Evolutionary conservation across 192 early-diverging fungal species (phyloP).

Genomic region (Coemansia umbellata): DNA sequence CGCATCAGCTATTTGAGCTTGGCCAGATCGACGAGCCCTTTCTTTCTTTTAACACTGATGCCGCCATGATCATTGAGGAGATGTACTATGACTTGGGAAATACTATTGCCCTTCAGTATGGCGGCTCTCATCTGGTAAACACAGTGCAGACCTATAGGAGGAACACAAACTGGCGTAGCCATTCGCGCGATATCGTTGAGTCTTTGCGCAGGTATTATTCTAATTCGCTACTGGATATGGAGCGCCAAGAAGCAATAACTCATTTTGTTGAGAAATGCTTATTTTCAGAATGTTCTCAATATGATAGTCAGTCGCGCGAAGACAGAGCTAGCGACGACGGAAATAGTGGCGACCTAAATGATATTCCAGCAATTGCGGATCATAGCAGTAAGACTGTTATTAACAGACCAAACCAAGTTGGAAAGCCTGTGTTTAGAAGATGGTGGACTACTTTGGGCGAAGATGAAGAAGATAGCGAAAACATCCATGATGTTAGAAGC

Average conservation of each 20-base stretch:
- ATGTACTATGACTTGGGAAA: conserved; percentile 99
- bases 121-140: conserved; percentile 96
- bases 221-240: conserved; percentile 93
- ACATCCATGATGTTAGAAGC: not conserved
- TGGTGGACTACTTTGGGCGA: conserved; percentile 43
- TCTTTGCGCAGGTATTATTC: conserved; percentile 86
- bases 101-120: conserved; percentile 93
- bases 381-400: not conserved
- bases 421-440: conserved; percentile 28
- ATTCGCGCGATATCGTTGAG: conserved; percentile 96
- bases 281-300: conserved; percentile 17
- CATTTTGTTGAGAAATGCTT: conserved; percentile 62
- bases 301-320: not conserved
- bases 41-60: conserved; percentile 91
- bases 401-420: conserved; percentile 33
- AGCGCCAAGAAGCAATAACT: conserved; percentile 96
- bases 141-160: conserved; percentile 97
- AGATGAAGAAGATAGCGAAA: not conserved
- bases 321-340: not conserved
- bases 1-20: conserved; percentile 86
- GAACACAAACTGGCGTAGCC: conserved; percentile 90
- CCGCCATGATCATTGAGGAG: conserved; percentile 85
- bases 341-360: not conserved
- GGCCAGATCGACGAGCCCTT: conserved; percentile 74
- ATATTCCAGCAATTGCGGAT: not conserved